These are phyloP conservation scores for Calonectria montana DNA, from an alignment of 2,329 filamentous ascomycete genomes.

Conservation along the genomic window DNA sequence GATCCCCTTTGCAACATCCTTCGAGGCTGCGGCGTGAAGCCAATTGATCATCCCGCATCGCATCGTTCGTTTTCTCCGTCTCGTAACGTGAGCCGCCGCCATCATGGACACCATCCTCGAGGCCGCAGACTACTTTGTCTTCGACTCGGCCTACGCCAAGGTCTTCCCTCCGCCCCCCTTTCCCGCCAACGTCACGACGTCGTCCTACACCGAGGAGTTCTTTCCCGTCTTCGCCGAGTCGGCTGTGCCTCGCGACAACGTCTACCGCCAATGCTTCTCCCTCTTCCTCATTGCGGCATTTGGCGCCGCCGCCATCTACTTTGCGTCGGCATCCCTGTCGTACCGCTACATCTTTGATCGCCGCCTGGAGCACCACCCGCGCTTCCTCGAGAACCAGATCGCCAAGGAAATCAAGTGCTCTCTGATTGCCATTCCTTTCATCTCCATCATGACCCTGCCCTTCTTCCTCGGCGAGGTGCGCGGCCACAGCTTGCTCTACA, in stretches of 20 bases:
- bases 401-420: conserved; percentile 57
- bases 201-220: conserved; percentile 25
- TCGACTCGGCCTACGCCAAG: conserved; percentile 55
- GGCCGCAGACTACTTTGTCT: conserved; percentile 53
- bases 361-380: conserved; percentile 58
- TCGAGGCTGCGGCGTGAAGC: neutral
- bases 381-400: conserved; percentile 61
- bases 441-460: conserved; percentile 58
- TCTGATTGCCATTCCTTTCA: conserved; percentile 55
- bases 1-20: neutral
- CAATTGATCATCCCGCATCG: neutral
- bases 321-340: conserved; percentile 75
- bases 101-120: conserved; percentile 55
- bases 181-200: conserved; percentile 24
- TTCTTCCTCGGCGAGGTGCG: conserved; percentile 61
- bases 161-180: conserved; percentile 44
- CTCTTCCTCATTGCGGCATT: conserved; percentile 53
- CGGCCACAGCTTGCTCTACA: conserved; percentile 57
- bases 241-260: conserved; percentile 53
- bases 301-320: conserved; percentile 64
- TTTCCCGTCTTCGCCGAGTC: conserved; percentile 41
- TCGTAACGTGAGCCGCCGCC: neutral
- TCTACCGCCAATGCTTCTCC: conserved; percentile 52
- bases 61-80: neutral
- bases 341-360: conserved; percentile 74